Conservation (phyloP, 1,139 yeast species). For the Debaryomyces udenii region DNA sequence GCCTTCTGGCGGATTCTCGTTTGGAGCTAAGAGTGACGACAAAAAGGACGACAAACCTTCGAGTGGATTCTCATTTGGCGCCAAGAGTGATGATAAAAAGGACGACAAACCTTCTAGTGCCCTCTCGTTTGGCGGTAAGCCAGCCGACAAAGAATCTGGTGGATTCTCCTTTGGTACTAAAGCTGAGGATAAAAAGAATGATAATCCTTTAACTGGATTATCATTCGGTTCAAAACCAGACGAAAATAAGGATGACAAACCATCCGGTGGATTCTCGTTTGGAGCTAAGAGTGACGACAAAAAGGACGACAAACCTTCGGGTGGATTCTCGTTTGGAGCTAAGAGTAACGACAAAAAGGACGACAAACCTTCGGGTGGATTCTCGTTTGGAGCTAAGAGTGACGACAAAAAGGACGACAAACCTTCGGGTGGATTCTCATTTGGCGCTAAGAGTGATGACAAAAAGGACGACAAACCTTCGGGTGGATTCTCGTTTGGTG, state of each 20-base stretch:
- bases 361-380: constrained; percentile 22
- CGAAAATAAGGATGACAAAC: constrained; percentile 22
- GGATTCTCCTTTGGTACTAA: constrained; percentile 25
- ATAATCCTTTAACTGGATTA: constrained; percentile 14
- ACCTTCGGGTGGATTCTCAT: constrained; percentile 23
- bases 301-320: constrained; percentile 23
- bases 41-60: constrained; percentile 19
- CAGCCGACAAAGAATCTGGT: constrained; percentile 17
- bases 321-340: constrained; percentile 28
- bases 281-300: constrained; percentile 24
- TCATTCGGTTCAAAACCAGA: constrained; percentile 26
- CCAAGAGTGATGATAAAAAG: constrained; percentile 19
- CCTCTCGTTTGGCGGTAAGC: constrained; percentile 20
- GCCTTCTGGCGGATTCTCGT: constrained; percentile 19
- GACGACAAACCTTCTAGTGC: constrained; percentile 15
- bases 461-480: constrained; percentile 24
- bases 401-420: constrained; percentile 20
- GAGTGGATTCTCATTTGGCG: constrained; percentile 18
- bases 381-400: constrained; percentile 28
- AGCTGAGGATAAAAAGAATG: constrained; percentile 19
- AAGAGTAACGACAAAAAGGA: constrained; percentile 24
- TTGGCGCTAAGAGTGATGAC: constrained; percentile 28
- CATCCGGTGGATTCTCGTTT: constrained; percentile 18
- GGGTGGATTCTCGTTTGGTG: constrained; percentile 23
- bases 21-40: constrained; percentile 18